These are phyloP conservation scores for Acer saccharum DNA, from an alignment of 345 rosid genomes.

Conservation along the genomic window DNA sequence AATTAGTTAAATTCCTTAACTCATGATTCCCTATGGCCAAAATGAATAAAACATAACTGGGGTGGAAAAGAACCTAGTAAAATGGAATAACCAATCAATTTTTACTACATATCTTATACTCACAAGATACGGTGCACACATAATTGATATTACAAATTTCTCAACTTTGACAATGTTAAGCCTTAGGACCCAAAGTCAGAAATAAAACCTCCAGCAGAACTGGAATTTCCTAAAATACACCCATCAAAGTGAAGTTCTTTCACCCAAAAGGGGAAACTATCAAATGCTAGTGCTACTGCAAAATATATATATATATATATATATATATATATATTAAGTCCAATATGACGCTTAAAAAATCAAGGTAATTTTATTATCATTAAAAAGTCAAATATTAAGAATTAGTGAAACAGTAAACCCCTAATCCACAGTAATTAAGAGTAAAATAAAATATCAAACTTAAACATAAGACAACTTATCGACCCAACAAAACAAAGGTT, in stretches of 20 bases:
- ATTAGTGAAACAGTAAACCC: not conserved
- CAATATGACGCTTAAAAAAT: no score
- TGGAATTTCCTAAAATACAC: not conserved
- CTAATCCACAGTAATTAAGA: slow-evolving; percentile 11
- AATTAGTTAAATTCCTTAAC: not conserved
- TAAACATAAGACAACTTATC: no score
- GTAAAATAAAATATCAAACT: not conserved
- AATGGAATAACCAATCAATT: not conserved
- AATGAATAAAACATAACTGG: not conserved
- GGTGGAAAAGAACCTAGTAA: not conserved
- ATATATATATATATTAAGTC: no score
- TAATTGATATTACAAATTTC: slow-evolving; percentile 3
- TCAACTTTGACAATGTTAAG: not conserved
- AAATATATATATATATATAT: not conserved
- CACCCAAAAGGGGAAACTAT: not conserved
- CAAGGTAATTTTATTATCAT: no score
- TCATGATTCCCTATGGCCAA: not conserved
- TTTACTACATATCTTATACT: not conserved
- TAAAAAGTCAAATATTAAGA: no score
- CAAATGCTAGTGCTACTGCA: not conserved
- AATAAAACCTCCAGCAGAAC: not conserved
- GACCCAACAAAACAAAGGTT: not conserved
- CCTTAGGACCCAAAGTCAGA: not conserved
- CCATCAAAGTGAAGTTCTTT: not conserved
- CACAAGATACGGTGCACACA: not conserved